Base-by-base conservation (phyloP, 371 early-diverging fungal species). In the Funneliformis caledonium region DNA sequence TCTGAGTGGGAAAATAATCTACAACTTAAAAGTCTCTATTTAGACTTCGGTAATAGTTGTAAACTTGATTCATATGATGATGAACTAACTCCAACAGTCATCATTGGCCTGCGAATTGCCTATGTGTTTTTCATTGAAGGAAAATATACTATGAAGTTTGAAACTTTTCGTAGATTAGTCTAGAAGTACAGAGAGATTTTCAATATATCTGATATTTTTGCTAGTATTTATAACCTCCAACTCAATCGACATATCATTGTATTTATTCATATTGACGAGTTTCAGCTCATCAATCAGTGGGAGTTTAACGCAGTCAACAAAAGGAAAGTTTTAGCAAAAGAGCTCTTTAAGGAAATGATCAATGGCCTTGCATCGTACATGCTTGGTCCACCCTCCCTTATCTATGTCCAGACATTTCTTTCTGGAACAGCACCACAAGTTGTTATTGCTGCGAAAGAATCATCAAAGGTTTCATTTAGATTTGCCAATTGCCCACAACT, bases 231-330 rank as follows among this genome's bases (percentile, higher is more conserved):
- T 62, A 26, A 69, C n/a, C 75, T 50, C 4, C 37, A 43, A 37
- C 59, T 37, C 1, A 6, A 76, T 5, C 79, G 43, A 37, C 78
- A 67, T 10, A 26, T 82, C 26, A 80, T 83, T 69, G 62, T 82
- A 26, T 83, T 83, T 81, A 75, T 83, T 12, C 82, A 83, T 56
- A 81, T 83, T 60, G 84, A 83, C 47, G 84, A 81, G 60, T 83
- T 82, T 59, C 81, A 83, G 26, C 50, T 43, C 59, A 80, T 60
- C 26, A 12, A 47, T 33, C 0, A 0, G 72, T 52, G 69, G 62
- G 64, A 79, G 45, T 0, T 0, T 33, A 8, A 42, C 59, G 70
- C 52, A 52, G 1, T 50, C 0, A 50, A 14, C 0, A 4, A 14
- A 0, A 50, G 50, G 50, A 50, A 50, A 50, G 6, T 50, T 3